Evolutionary conservation across 768 basidiomycete genomes (phyloP).

Genomic region (Psilocybe cyanescens): DNA sequence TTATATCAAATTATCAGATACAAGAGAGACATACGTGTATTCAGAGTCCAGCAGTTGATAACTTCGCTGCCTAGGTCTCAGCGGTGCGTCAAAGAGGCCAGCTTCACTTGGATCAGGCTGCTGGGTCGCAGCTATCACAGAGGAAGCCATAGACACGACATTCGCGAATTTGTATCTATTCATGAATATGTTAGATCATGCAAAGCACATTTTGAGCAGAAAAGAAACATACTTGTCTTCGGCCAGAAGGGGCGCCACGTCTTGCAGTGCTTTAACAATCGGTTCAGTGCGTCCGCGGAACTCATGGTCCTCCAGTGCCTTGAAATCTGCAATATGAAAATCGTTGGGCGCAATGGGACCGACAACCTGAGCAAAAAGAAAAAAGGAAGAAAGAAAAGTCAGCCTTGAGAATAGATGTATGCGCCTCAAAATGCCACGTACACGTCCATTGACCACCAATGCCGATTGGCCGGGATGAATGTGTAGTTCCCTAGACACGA

Average conservation of each 20-base stretch:
- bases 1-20: too few relatives aligned
- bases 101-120: slow-evolving; percentile 73
- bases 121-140: slow-evolving; percentile 72
- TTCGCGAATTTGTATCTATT: slow-evolving; percentile 60
- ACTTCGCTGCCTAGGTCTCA: slow-evolving; percentile 57
- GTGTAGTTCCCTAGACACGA: slow-evolving; percentile 59
- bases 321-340: slow-evolving; percentile 71
- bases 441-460: slow-evolving; percentile 83
- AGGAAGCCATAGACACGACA: slow-evolving; percentile 66
- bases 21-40: slow-evolving; percentile 59
- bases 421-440: slow-evolving; percentile 39
- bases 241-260: slow-evolving; percentile 43
- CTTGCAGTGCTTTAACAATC: slow-evolving; percentile 66
- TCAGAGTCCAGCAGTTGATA: slow-evolving; percentile 64
- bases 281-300: slow-evolving; percentile 69
- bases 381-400: background rate
- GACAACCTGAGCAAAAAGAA: slow-evolving; percentile 56
- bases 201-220: background rate
- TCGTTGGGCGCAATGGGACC: slow-evolving; percentile 66
- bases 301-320: slow-evolving; percentile 75
- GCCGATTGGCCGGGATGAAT: slow-evolving; percentile 63
- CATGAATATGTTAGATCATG: background rate
- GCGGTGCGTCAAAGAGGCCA: slow-evolving; percentile 72
- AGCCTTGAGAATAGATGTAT: background rate
- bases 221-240: slow-evolving; percentile 23